Evolutionary conservation across 495 filamentous ascomycete species (phyloP), one percentile per base, ranked within the genome.

Genomic region (Penicillium canescens): DNA sequence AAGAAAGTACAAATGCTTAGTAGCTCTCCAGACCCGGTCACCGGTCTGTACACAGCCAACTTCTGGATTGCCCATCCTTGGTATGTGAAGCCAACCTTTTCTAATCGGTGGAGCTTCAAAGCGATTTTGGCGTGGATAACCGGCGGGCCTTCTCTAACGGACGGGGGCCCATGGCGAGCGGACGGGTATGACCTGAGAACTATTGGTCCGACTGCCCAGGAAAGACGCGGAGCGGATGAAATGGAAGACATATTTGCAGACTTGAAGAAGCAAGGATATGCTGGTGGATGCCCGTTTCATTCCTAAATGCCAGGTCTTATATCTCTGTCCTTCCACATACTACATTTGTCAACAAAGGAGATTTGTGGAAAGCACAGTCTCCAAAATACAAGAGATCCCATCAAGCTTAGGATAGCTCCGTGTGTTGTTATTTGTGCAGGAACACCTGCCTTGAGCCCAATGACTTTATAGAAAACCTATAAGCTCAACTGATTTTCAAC

Each of bases 171-270:
- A 18, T 18, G 18, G 18, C 18, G 63, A 74, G 3, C 64, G 65
- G 42, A 76, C 26, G 82, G 83, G 2, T 85, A 80, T 59, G 50
- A 72, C 14, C 67, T 81, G 45, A 59, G 71, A 34, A 80, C 83
- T 4, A 55, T 85, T 23, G 83, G 82, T 0, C 83, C 83, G 0
- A 51, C 56, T 6, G 61, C 62, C 3, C 66, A 82, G 60, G 72
- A 74, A 52, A 76, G 74, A 1, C 71, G 78, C 42, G 83, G 82
- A 9, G 59, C 65, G 50, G 70, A 73, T 12, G 68, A 67, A 58
- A 71, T 58, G 18, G 18, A 18, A 1, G 18, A 18, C 1, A 18
- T 18, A 18, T 18, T 18, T 1, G 18, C 18, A 18, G 18, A 18
- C 18, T 18, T 18, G 18, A 18, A 18, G 18, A 18, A 18, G 18